These are phyloP conservation scores for Mitragyna speciosa DNA, from an alignment of 257 asterid genomes.

Conservation along the genomic window DNA sequence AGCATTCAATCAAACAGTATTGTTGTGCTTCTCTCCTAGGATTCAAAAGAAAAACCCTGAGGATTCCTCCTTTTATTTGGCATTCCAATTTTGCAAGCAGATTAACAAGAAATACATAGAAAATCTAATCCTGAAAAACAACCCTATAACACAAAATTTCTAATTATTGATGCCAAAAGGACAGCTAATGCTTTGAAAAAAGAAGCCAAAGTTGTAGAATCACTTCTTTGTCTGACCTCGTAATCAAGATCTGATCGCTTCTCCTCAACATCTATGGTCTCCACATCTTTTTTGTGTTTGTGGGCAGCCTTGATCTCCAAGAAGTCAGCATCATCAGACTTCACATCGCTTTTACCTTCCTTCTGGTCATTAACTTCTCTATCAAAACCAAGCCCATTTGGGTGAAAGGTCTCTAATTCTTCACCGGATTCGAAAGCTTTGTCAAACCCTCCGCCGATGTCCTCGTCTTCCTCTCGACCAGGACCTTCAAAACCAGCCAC, in stretches of 20 bases:
- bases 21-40: neutral
- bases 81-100: neutral
- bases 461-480: neutral
- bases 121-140: neutral
- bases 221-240: conserved; percentile 9
- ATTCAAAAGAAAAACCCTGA: neutral
- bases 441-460: neutral
- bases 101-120: neutral
- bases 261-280: conserved; percentile 4
- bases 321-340: neutral
- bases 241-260: conserved; percentile 27
- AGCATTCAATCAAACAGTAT: neutral
- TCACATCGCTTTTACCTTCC: neutral
- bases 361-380: neutral
- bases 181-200: neutral
- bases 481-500: neutral
- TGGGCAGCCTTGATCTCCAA: neutral
- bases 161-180: neutral
- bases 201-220: neutral
- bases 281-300: neutral
- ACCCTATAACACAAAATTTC: neutral
- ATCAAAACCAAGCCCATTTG: conserved; percentile 1
- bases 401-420: conserved; percentile 22
- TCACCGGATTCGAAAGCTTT: conserved; percentile 12
- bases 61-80: neutral